Evolutionary conservation across 768 basidiomycete species (phyloP).

Genomic region (Holtermanniella nyarrowii): DNA sequence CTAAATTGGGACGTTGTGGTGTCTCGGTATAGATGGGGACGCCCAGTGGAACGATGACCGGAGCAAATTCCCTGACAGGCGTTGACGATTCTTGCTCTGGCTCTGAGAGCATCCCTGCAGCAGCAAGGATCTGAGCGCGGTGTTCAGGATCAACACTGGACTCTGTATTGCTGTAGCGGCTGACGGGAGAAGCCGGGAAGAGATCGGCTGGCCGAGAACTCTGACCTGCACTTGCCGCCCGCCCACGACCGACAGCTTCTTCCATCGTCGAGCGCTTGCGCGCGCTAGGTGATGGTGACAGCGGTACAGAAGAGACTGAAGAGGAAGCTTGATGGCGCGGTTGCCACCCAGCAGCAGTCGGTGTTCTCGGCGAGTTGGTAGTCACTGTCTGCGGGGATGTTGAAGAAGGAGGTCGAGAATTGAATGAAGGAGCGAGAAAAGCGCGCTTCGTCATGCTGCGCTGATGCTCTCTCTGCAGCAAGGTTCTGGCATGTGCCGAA

Average conservation of each 20-base stretch:
- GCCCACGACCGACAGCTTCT: conserved; percentile 26
- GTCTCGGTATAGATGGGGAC: no score
- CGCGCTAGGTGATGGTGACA: neutral
- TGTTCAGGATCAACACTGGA: neutral
- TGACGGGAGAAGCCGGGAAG: neutral
- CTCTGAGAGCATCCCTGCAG: neutral
- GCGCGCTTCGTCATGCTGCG: conserved; percentile 23
- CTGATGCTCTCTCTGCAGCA: conserved; percentile 30
- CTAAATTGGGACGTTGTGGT: neutral
- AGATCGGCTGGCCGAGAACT: neutral
- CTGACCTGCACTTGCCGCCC: conserved; percentile 17
- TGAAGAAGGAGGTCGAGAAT: conserved; percentile 4
- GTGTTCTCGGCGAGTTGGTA: neutral
- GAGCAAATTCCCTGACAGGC: no score
- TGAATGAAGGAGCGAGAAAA: conserved; percentile 23
- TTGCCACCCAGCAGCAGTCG: neutral
- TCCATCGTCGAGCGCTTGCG: conserved; percentile 22
- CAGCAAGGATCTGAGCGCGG: conserved; percentile 1
- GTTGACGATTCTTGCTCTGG: neutral
- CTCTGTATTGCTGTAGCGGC: neutral
- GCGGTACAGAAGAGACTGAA: neutral
- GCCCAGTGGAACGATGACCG: no score
- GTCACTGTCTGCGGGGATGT: neutral
- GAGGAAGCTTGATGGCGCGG: neutral
- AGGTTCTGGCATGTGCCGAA: conserved; percentile 19